Evolutionary conservation across 1,139 yeast genomes (phyloP).

Genomic region (Yamadazyma oceani): DNA sequence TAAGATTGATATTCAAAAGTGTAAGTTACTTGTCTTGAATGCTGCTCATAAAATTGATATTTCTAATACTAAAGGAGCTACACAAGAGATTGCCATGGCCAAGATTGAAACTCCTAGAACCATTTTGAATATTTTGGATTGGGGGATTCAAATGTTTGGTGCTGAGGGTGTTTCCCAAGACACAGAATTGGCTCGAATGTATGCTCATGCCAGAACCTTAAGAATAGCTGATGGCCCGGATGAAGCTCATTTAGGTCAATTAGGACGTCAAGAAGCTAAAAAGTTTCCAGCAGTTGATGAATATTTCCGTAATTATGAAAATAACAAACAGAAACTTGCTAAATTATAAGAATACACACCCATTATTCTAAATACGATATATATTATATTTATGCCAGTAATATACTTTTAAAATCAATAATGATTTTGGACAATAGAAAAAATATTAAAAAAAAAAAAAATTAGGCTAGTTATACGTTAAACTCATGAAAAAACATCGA

Average conservation of each 20-base stretch:
- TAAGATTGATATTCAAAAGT: conserved; percentile 58
- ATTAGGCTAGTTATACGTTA: neutral
- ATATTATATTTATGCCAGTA: neutral
- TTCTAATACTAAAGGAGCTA: conserved; percentile 56
- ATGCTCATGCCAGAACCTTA: conserved; percentile 57
- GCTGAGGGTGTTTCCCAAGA: conserved; percentile 72
- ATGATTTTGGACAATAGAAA: no score
- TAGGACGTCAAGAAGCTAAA: conserved; percentile 50
- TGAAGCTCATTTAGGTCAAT: conserved; percentile 66
- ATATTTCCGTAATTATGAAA: conserved; percentile 30
- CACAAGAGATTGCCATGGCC: conserved; percentile 64
- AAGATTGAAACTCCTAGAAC: conserved; percentile 67
- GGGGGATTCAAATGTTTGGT: conserved; percentile 70
- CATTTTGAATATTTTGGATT: conserved; percentile 53
- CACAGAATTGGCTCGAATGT: conserved; percentile 58
- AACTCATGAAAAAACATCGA: conserved; percentile 4
- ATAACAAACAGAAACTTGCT: conserved; percentile 21
- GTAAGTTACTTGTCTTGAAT: conserved; percentile 58
- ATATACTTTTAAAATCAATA: neutral
- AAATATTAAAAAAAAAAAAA: conserved; percentile 1
- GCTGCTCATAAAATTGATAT: conserved; percentile 68
- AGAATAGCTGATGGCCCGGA: conserved; percentile 78
- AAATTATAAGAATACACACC: conserved; percentile 24
- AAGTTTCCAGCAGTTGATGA: conserved; percentile 31
- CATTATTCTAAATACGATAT: neutral